A percentile compares a stretch with the other conserved stretches of the same genome.
phyloP scores from a whole-genome alignment of 331 rosid genomes.

The Spiraea crenata region DNA sequence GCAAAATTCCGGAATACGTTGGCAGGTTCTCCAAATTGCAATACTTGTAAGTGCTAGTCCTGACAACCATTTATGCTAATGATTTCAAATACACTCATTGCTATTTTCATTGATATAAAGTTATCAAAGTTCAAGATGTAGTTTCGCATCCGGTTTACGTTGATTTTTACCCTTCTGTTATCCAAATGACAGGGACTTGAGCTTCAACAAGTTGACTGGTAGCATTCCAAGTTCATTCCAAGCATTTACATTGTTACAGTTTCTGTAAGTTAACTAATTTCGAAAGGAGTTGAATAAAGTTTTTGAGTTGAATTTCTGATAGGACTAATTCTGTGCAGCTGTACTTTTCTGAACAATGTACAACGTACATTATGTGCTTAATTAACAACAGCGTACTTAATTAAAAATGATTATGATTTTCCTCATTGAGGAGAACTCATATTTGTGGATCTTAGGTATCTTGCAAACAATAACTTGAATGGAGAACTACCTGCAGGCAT shows the following conservation, averaged over 20 bases:
- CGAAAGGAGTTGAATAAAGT: too few species aligned
- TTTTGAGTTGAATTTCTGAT: too few species aligned
- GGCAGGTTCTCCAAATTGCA: conserved; percentile 29
- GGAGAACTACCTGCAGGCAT: conserved; percentile 32
- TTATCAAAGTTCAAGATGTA: too few species aligned
- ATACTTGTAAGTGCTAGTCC: conserved; percentile 24
- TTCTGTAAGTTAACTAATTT: conserved; percentile 30
- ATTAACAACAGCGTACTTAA: too few species aligned
- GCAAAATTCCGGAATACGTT: conserved; percentile 27
- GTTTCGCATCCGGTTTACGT: too few species aligned
- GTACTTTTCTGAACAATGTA: too few species aligned
- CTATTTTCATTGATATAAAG: too few species aligned
- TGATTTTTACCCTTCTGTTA: neutral
- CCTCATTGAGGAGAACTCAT: neutral
- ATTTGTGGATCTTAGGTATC: conserved; percentile 26
- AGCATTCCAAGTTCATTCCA: conserved; percentile 35
- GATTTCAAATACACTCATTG: neutral
- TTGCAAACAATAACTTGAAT: conserved; percentile 35
- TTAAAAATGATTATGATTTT: neutral
- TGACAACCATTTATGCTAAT: neutral
- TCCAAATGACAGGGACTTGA: conserved; percentile 26
- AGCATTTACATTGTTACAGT: conserved; percentile 18
- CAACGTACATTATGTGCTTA: too few species aligned
- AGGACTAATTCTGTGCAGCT: too few species aligned
- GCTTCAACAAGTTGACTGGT: conserved; percentile 37